phyloP scores from a whole-genome alignment of 192 early-diverging fungal species.

The Geranomyces variabilis region DNA sequence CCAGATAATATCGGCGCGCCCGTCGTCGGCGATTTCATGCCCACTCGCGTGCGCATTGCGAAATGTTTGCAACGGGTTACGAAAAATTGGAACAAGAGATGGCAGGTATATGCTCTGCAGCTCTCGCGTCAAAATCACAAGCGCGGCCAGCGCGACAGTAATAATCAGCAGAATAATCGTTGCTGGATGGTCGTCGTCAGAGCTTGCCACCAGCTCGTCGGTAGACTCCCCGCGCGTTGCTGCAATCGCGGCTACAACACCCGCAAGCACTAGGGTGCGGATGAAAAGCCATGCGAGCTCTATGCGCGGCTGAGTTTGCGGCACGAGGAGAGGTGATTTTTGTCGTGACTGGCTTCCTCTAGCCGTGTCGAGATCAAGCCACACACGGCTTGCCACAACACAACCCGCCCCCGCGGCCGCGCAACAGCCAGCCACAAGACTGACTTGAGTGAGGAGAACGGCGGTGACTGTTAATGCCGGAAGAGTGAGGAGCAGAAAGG shows the following conservation, averaged over 20 bases:
- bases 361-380: neutral
- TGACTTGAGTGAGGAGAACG: slow-evolving; percentile 17
- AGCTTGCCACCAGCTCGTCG: neutral
- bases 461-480: slow-evolving; percentile 12
- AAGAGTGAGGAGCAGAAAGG: slow-evolving; percentile 5
- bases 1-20: neutral
- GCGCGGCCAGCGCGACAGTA: neutral
- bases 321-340: slow-evolving; percentile 1
- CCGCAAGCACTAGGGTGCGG: neutral
- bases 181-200: slow-evolving; percentile 9
- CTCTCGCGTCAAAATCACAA: slow-evolving; percentile 18
- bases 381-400: slow-evolving; percentile 15
- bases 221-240: neutral
- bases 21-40: neutral
- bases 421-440: neutral
- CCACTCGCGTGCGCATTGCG: neutral
- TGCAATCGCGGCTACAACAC: slow-evolving; percentile 9
- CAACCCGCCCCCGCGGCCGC: slow-evolving; percentile 10
- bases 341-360: neutral
- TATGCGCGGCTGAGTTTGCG: neutral
- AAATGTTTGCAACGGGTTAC: slow-evolving; percentile 29
- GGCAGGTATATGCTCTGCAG: slow-evolving; percentile 35
- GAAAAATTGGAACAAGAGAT: slow-evolving; percentile 29
- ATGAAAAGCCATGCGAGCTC: slow-evolving; percentile 11
- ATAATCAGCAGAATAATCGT: slow-evolving; percentile 16